Conservation (phyloP, 768 basidiomycete species). For the Tricholoma sp. region DNA sequence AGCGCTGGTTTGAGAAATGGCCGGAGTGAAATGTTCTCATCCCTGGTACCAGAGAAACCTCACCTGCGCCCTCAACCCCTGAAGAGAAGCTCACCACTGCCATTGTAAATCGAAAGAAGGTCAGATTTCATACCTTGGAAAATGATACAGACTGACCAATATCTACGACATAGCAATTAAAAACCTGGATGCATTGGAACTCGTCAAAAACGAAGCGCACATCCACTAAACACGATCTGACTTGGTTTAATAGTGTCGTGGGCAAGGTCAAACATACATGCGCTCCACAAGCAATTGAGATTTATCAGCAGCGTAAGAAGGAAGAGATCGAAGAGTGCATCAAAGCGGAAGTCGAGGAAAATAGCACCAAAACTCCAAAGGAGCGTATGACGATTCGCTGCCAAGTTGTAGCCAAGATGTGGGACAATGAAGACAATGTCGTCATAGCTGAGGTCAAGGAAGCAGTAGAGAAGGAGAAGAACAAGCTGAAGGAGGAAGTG, state of each 20-base stretch:
- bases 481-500: neutral
- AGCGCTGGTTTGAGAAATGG: neutral
- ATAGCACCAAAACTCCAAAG: neutral
- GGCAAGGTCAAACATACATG: neutral
- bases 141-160: neutral
- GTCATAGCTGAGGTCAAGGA: neutral
- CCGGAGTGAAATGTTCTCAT: neutral
- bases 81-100: neutral
- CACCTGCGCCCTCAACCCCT: neutral
- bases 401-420: neutral
- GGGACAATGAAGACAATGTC: neutral
- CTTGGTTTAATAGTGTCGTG: neutral
- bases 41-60: neutral
- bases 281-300: neutral
- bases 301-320: neutral
- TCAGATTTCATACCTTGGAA: neutral
- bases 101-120: neutral
- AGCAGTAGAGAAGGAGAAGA: neutral
- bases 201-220: neutral
- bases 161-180: neutral
- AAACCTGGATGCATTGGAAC: neutral
- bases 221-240: neutral
- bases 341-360: neutral
- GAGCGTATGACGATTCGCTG: neutral
- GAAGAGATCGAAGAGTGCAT: neutral